A percentile compares a stretch with the other conserved stretches of the same genome.
Evolutionary conservation across 129 eudicot genomes (phyloP).

Genomic region (Apium graveolens): DNA sequence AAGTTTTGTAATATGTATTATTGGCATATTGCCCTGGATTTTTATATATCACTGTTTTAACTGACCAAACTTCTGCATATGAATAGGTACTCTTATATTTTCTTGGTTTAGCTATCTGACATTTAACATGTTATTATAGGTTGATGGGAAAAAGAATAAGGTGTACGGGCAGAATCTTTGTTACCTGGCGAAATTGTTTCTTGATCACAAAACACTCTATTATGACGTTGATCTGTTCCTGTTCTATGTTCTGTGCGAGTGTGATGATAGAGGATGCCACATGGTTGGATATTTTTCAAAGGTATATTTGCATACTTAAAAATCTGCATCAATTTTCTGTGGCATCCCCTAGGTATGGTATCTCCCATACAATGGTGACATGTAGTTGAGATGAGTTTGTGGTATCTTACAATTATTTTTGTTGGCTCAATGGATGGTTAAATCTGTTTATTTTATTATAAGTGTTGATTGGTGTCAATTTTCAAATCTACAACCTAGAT

Average conservation of each 20-base stretch:
- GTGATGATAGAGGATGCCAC: conserved; percentile 99
- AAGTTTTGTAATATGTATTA: not conserved
- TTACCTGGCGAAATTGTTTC: conserved; percentile 90
- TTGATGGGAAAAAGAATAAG: conserved; percentile 97
- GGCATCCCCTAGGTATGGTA: not conserved
- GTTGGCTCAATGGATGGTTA: not conserved
- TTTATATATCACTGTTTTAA: not conserved
- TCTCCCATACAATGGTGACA: not conserved
- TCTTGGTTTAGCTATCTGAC: conserved; percentile 2
- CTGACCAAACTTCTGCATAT: not conserved
- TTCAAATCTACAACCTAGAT: not conserved
- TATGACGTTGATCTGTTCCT: conserved; percentile 96
- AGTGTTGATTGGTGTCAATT: not conserved
- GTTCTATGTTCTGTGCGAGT: conserved; percentile 87
- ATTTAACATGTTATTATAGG: conserved; percentile 33
- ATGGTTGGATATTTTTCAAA: conserved; percentile 98
- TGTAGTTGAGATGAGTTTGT: not conserved
- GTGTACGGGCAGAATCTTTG: conserved; percentile 93
- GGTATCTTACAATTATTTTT: not conserved
- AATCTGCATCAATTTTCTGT: not conserved
- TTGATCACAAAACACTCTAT: conserved; percentile 95
- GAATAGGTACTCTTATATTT: not conserved
- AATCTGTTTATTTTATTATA: not conserved
- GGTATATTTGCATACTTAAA: conserved; percentile 29
- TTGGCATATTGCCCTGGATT: not conserved